Evolutionary conservation across 345 rosid genomes (phyloP), one percentile per base, ranked within the genome.

Genomic region (Trapa incisa): DNA sequence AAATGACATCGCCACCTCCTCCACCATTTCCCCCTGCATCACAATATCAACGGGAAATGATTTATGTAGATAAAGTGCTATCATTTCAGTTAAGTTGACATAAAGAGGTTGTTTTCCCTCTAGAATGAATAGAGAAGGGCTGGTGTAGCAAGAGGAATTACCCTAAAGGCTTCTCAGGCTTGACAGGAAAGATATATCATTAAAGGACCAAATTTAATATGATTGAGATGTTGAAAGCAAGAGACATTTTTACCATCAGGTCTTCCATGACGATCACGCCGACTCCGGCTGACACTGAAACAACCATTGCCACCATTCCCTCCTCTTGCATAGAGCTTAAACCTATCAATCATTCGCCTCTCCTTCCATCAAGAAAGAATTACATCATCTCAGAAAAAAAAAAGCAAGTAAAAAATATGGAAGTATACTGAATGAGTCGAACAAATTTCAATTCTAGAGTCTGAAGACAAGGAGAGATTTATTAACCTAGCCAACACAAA

Each of bases 1-100:
- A 68, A 37, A 90, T 86, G 81, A 93, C 97, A 81, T 93, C 91
- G 45, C 98, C 98, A 61, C 97, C 98, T 80, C 85, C 84, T 66
- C 98, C 98, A 73, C 98, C 97, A 78, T 87, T 88, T 53, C 97
- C 98, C 78, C 96, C 97, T 93, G 66, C 70, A 82, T 61, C 47
- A 61, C 68, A 74, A 54, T 72, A 11, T 70, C 58, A 68, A 68
- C 67, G 22, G 29, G 29, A 38, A 54, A 32, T 68, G 48, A 37
- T 33, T 14, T 37, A 48, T 14, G 22, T 39, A 48, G 22, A 43
- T 48, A 6, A 13, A 43, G 69, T 22, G 35, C 50, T 64, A 13
- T 16, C 33, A 6, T 50, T 16, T 50, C 36, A 12, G 33, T 33
- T 4, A 54, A n/a, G n/a, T 54, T 7, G 8, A n/a, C 13, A 58